These are phyloP conservation scores for Boletellus sp. DNA, from an alignment of 768 basidiomycete species.

Conservation along the genomic window DNA sequence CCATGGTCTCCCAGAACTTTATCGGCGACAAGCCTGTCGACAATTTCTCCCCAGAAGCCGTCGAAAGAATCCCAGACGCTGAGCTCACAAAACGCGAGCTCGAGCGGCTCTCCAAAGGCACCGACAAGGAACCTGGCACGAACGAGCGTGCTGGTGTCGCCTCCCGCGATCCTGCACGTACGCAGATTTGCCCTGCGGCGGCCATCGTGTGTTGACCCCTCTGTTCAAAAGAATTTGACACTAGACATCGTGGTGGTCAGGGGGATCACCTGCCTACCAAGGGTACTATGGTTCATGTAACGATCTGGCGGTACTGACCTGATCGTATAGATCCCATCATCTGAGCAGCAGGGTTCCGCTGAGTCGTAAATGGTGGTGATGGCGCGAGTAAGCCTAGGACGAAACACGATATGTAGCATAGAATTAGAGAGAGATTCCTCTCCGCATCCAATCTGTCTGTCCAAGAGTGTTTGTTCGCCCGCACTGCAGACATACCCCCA, in stretches of 20 bases:
- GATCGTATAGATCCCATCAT: not conserved
- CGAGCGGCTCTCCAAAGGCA: slow-evolving; percentile 11
- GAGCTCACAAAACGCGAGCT: slow-evolving; percentile 19
- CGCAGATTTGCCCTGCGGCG: not conserved
- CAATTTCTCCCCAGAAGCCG: slow-evolving; percentile 16
- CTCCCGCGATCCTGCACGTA: slow-evolving; percentile 18
- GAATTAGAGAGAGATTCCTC: too few species aligned
- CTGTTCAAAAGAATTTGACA: slow-evolving; percentile 12
- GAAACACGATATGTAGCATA: too few species aligned
- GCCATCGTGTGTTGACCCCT: not conserved
- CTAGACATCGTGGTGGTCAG: slow-evolving; percentile 9
- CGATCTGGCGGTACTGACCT: not conserved
- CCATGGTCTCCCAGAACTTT: slow-evolving; percentile 23
- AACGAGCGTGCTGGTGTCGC: slow-evolving; percentile 30
- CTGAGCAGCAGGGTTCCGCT: not conserved
- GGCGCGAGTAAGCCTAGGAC: not conserved
- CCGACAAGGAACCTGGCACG: slow-evolving; percentile 18
- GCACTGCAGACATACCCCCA: too few species aligned
- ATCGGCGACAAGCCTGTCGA: slow-evolving; percentile 28
- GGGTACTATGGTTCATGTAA: not conserved
- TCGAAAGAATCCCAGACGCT: slow-evolving; percentile 20
- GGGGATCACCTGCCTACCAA: slow-evolving; percentile 4
- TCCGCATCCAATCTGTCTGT: too few species aligned
- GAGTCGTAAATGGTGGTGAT: not conserved
- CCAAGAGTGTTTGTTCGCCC: too few species aligned